Evolutionary conservation across 2,329 filamentous ascomycete genomes (phyloP), one percentile per base, ranked within the genome.

Genomic region (Penicillium sp.): DNA sequence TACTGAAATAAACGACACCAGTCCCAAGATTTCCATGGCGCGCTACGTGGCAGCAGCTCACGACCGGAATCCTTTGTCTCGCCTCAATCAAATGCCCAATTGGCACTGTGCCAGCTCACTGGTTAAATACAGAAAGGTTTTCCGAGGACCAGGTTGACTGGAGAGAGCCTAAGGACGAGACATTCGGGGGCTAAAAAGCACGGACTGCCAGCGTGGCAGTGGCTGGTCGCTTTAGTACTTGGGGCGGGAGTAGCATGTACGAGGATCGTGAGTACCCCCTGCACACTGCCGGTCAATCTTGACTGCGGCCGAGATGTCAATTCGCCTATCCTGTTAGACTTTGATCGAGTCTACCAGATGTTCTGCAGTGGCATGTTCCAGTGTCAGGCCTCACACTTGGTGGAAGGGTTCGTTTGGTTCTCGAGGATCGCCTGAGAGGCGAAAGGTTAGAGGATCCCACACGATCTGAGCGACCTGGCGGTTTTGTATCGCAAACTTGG

Each of bases 131-230:
- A 49, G 44, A 44, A 51, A 28, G n/a, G 44, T 19, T 30, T 30
- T 47, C 50, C 44, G 26, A 40, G 42, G 17, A 22, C 40, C 37
- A 58, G 55, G 35, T 44, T 30, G 37, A 44, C 33, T 35, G 53
- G 44, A 19, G 35, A 40, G 44, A n/a, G 22, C 50, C 33, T 22
- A 35, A 47, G n/a, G 28, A 50, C 26, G 24, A 40, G 13, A 56
- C 10, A 44, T 30, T 33, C 24, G 22, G 13, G 10, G 38, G 12
- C n/a, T 7, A 17, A n/a, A 53, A 62, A 61, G 63, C 66, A 63
- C 63, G 50, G 63, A 66, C 63, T 65, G 65, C 67, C 65, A 66
- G 58, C 60, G 54, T 69, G 65, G 62, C 67, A 68, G 67, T 68
- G 65, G 59, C 51, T 56, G 19, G 58, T 60, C 53, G 38, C 35